Base-by-base conservation (phyloP, 768 basidiomycete species). In the Imleria badia region DNA sequence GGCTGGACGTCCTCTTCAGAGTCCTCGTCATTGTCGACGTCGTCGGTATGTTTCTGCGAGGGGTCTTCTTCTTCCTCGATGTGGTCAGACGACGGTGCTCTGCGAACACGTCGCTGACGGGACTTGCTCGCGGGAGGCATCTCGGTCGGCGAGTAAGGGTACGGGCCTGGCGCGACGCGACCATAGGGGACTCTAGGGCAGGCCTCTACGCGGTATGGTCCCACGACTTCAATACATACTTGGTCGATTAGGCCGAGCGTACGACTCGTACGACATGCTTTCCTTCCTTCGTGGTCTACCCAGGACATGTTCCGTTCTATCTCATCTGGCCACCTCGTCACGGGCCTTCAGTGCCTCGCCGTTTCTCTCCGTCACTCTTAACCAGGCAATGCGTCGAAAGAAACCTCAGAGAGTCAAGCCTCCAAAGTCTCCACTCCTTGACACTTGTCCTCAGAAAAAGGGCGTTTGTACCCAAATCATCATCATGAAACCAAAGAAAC, bases 401-500 rank as follows among this genome's bases (percentile, higher is more conserved):
- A 78, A 81, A 59, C 80, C 80, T 22, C 76, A 77, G 35, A 72
- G 68, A 50, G 60, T 73, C 49, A 75, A 76, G 60, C 67, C 75
- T 15, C 62, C 72, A 43, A 81, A 83, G 60, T 86, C 95, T 0
- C 97, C 97, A 0, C 82, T 95, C 11, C 81, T 99, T 17, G 76
- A 89, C 49, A 77, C 71, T 23, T 87, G 83, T 65, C 91, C 89
- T 8, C 95, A 98, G 75, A 83, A 85, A 64, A 97, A 97, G 67
- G 97, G 91, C 44, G 94, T 99, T 56, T 91, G 91, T 70, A 83
- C 87, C 38, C 84, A 86, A 59, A 78, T 93, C 38, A 83, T 86
- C 61, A 91, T 85, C 48, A 83, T 81, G 60, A 91, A 86, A 63
- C 97, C 97, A 22, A 97, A 94, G 78, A 99, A 99, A 68, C 97